These are phyloP conservation scores for Nicotiana noctiflora DNA, from an alignment of 257 asterid genomes.

Conservation along the genomic window DNA sequence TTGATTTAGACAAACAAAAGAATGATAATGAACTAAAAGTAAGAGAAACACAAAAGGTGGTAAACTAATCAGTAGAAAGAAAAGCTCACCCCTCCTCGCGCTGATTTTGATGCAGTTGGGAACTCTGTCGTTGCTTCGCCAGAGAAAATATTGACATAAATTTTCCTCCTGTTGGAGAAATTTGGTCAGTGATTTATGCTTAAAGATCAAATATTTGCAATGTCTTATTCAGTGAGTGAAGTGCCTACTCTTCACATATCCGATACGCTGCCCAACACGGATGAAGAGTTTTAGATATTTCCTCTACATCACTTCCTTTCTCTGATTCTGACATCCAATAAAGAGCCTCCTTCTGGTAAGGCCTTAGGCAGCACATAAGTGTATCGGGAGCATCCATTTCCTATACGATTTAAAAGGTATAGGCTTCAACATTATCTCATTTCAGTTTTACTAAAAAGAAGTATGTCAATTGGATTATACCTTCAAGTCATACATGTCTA, in stretches of 20 bases:
- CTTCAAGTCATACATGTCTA: conserved; percentile 63
- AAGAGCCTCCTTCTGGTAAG: conserved; percentile 85
- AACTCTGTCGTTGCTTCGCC: conserved; percentile 73
- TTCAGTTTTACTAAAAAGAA: neutral
- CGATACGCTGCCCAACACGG: conserved; percentile 91
- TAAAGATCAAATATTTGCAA: neutral
- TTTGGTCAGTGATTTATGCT: conserved; percentile 6
- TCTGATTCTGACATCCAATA: conserved; percentile 80
- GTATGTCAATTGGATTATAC: conserved; percentile 20
- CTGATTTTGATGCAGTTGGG: conserved; percentile 58
- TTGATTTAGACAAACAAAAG: neutral
- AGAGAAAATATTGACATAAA: conserved; percentile 65
- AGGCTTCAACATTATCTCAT: neutral
- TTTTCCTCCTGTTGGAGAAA: conserved; percentile 54
- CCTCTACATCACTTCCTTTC: conserved; percentile 45
- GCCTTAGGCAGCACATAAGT: conserved; percentile 60
- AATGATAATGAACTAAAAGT: neutral
- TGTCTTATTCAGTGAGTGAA: neutral
- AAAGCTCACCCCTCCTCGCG: conserved; percentile 73
- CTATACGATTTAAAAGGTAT: conserved; percentile 24
- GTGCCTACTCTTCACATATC: conserved; percentile 66
- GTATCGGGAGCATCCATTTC: conserved; percentile 72
- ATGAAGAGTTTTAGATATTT: conserved; percentile 63
- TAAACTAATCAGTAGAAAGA: neutral
- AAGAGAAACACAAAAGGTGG: neutral